These are phyloP conservation scores for Salix arbutifolia DNA, from an alignment of 345 rosid species.

Conservation along the genomic window DNA sequence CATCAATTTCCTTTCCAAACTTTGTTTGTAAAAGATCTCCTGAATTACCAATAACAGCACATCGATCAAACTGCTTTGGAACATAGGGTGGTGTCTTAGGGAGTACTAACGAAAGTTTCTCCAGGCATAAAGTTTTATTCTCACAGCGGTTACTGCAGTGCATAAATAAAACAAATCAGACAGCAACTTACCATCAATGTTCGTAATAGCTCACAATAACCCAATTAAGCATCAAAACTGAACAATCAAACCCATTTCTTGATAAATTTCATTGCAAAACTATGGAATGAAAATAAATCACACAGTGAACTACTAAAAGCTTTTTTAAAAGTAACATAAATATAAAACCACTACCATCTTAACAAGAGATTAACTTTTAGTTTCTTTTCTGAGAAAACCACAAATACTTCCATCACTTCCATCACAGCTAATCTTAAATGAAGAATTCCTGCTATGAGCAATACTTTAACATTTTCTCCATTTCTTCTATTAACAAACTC, in stretches of 20 bases:
- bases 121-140: conserved; percentile 67
- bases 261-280: not conserved
- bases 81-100: conserved; percentile 79
- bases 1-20: conserved; percentile 89
- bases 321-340: not conserved
- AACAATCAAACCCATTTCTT: not conserved
- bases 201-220: not conserved
- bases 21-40: conserved; percentile 88
- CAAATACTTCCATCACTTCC: not conserved
- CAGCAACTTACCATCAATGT: not conserved
- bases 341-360: not conserved
- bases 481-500: not conserved
- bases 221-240: conserved; percentile 1
- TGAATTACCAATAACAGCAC: conserved; percentile 96
- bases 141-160: conserved; percentile 70
- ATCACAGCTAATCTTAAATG: not conserved
- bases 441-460: not conserved
- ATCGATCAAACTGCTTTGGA: conserved; percentile 73
- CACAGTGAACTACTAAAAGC: not conserved
- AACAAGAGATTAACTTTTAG: not conserved
- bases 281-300: not conserved
- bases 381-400: not conserved
- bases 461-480: not conserved
- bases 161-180: conserved; percentile 8
- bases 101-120: conserved; percentile 82